A percentile compares a stretch with the other conserved stretches of the same genome.
Conservation (phyloP, 495 filamentous ascomycete species). For the Penicillium diatomitis region DNA sequence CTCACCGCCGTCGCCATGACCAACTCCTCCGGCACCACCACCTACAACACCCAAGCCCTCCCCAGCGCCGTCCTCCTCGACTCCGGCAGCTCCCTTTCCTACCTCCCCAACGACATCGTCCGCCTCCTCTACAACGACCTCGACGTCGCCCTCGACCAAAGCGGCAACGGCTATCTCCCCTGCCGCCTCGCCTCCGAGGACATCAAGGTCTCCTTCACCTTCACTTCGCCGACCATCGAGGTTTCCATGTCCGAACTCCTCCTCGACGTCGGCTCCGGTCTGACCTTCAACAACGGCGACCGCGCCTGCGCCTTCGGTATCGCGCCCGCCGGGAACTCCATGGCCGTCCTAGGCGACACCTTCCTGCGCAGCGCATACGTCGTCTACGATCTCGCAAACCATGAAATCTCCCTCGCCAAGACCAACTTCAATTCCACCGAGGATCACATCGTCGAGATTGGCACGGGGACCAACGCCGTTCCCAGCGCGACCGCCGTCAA, state of each 20-base stretch:
- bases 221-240: slow-evolving; percentile 55
- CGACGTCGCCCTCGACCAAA: slow-evolving; percentile 51
- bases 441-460: slow-evolving; percentile 63
- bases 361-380: slow-evolving; percentile 89
- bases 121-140: slow-evolving; percentile 54
- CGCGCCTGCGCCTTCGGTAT: slow-evolving; percentile 69
- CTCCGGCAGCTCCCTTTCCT: slow-evolving; percentile 83
- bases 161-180: slow-evolving; percentile 54
- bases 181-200: slow-evolving; percentile 56
- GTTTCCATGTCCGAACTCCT: slow-evolving; percentile 73
- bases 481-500: slow-evolving; percentile 61
- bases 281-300: slow-evolving; percentile 49
- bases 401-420: slow-evolving; percentile 79
- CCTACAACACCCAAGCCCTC: slow-evolving; percentile 46
- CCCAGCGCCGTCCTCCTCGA: slow-evolving; percentile 67
- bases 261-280: slow-evolving; percentile 48
- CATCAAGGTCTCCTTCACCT: slow-evolving; percentile 58
- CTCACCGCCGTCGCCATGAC: slow-evolving; percentile 54
- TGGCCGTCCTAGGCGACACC: slow-evolving; percentile 77
- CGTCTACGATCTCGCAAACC: slow-evolving; percentile 82
- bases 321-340: slow-evolving; percentile 55
- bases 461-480: slow-evolving; percentile 49
- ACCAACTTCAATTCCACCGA: slow-evolving; percentile 70
- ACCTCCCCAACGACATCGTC: slow-evolving; percentile 66
- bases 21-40: slow-evolving; percentile 26